A percentile compares a stretch with the other conserved stretches of the same genome.
Conservation (phyloP, 306 rosid species). For the Prunus davidiana region DNA sequence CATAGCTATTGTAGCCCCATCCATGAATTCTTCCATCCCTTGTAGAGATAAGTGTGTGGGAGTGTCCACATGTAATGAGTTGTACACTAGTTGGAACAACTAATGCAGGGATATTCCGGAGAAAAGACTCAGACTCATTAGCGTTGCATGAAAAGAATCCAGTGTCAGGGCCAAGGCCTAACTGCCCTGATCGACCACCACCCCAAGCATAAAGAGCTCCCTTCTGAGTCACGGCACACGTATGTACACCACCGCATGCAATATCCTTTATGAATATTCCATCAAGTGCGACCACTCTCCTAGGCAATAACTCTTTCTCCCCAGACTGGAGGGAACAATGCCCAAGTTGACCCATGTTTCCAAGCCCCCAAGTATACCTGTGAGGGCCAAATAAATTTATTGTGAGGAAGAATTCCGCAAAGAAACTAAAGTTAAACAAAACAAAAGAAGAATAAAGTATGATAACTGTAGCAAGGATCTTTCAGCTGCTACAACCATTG, state of each 20-base stretch:
- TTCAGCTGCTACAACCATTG: too few relatives aligned
- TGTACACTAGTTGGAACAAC: slow-evolving; percentile 76
- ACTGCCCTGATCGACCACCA: slow-evolving; percentile 86
- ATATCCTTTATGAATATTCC: slow-evolving; percentile 54
- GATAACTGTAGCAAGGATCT: too few relatives aligned
- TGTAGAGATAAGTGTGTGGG: slow-evolving; percentile 70
- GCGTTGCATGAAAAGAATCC: slow-evolving; percentile 73
- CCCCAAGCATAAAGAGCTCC: slow-evolving; percentile 98
- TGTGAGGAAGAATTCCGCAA: slow-evolving; percentile 9
- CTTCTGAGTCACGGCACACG: slow-evolving; percentile 71
- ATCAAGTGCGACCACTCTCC: slow-evolving; percentile 87
- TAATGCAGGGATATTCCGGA: slow-evolving; percentile 73
- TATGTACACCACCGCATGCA: slow-evolving; percentile 89
- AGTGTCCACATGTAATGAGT: slow-evolving; percentile 88
- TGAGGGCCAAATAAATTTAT: slow-evolving; percentile 29
- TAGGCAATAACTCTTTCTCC: slow-evolving; percentile 79
- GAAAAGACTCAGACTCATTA: slow-evolving; percentile 54
- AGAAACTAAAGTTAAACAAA: background rate
- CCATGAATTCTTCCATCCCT: slow-evolving; percentile 88
- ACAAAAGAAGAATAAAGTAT: background rate
- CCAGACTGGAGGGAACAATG: slow-evolving; percentile 87
- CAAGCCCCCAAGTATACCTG: slow-evolving; percentile 95
- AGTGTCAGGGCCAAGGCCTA: slow-evolving; percentile 85
- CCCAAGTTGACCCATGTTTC: slow-evolving; percentile 97
- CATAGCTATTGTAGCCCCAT: slow-evolving; percentile 96